These are phyloP conservation scores for Stephanodiscus minutulus DNA, from an alignment of 108 stramenopile genomes.

Conservation along the genomic window DNA sequence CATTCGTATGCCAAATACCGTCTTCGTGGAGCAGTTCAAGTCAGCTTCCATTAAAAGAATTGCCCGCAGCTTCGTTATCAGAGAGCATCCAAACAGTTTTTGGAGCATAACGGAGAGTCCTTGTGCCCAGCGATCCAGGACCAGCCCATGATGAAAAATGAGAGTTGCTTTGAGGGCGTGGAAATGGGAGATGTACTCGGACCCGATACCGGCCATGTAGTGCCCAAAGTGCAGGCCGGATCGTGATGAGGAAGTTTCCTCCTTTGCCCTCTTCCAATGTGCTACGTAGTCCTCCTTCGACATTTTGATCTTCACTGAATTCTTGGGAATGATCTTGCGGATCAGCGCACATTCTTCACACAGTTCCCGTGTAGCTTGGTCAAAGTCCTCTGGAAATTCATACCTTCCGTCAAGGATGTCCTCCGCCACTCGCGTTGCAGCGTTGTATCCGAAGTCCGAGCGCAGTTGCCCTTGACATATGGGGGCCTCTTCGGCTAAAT, in stretches of 20 bases:
- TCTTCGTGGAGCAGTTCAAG: constrained; percentile 13
- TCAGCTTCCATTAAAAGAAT: constrained; percentile 22
- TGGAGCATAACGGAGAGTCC: not conserved
- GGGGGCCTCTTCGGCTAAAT: constrained; percentile 8
- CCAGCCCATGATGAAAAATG: not conserved
- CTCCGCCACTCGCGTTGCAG: not conserved
- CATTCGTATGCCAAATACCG: constrained; percentile 19
- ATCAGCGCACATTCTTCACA: not conserved
- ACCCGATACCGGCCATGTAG: not conserved
- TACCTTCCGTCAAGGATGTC: constrained; percentile 8
- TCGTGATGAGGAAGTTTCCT: constrained; percentile 15
- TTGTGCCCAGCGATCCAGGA: not conserved
- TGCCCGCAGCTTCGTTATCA: constrained; percentile 7
- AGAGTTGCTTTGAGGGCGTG: constrained; percentile 7
- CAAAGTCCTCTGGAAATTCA: not conserved
- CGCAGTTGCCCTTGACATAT: constrained; percentile 17
- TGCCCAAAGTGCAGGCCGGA: constrained; percentile 13
- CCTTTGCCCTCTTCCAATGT: constrained; percentile 8
- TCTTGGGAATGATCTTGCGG: not conserved
- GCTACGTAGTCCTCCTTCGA: not conserved
- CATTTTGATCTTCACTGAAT: not conserved
- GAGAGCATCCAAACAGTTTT: not conserved
- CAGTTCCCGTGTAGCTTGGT: not conserved
- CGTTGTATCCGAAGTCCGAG: constrained; percentile 14
- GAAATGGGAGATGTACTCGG: constrained; percentile 5